Evolutionary conservation across 768 basidiomycete species (phyloP), one percentile per base, ranked within the genome.

Genomic region (Cubamyces lactineus): DNA sequence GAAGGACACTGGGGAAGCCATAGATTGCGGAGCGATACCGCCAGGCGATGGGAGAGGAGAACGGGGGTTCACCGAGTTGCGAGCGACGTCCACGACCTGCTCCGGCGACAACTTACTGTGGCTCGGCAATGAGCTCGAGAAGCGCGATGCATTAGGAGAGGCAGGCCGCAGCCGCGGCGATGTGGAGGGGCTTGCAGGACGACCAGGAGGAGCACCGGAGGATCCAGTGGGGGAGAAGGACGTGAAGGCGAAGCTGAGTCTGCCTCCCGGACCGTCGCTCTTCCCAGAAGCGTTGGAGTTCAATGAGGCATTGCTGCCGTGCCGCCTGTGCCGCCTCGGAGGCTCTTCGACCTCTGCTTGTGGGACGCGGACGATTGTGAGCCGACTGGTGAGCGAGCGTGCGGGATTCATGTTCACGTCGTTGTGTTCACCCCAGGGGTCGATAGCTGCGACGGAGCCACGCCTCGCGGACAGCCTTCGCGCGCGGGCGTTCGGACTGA

Each of bases 341-440:
- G 78, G 78, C 77, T 70, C 63, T 72, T 70, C 50, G 72, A 67
- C 21, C 69, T 70, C 40, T 67, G 71, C 30, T 62, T 68, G 64
- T 70, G 72, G 74, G 53, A 91, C 86, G 57, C 88, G 87, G 24
- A 92, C 87, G 74, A 93, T 92, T 53, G 89, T 91, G 42, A 92
- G 78, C 3, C 78, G 85, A 73, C 83, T 86, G 24, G 84, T 85
- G 0, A 85, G 81, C 2, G 83, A 79, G 62, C 86, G 78, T 58
- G 77, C 76, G 2, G 82, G 81, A 70, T 84, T 80, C 58, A 80
- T 70, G 66, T 85, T 86, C 42, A 86, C 66, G 12, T 76, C 70
- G 19, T 81, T 73, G 67, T 90, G 83, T 8, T 77, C 72, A 45
- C 82, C 88, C 67, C 79, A 86, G 0, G 91, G 90, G 71, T 93